Base-by-base conservation (phyloP, 2,329 filamentous ascomycete genomes). In the Alternaria incomplexa region DNA sequence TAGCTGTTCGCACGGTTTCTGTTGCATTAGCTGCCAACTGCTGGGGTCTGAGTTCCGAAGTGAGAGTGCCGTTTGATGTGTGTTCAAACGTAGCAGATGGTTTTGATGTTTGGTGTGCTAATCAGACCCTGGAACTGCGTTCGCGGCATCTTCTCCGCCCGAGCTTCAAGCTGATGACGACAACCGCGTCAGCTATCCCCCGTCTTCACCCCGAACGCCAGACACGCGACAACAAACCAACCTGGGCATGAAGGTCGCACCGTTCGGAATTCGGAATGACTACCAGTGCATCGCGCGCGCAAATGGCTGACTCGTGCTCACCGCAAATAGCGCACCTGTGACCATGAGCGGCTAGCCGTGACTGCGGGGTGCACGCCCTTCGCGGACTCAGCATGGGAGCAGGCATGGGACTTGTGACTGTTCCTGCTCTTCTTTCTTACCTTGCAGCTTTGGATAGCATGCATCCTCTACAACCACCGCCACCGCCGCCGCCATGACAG, bases 401-500 rank as follows among this genome's bases (percentile, higher is more conserved):
- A 62, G 20, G 55, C 56, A 46, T 53, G 44, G 32, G 26, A n/a
- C 23, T 30, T 57, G 47, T 52, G 52, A 61, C 52, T 52, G 47
- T 60, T 51, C 7, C 30, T 43, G 6, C 36, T 57, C 25, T 56
- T 45, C 47, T 52, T 15, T 11, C 20, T 15, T 46, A 23, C 26
- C 20, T 17, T 23, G 20, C 30, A 56, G 56, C 51, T 30, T 52
- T 26, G 25, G 46, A 11, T 60, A 65, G 60, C 60, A 65, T 65
- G 63, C 61, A 32, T 55, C 56, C 53, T 45, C 26, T 56, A 20
- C 54, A 61, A 55, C 32, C 22, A 45, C 51, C 59, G 47, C 32
- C 22, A 44, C 51, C 59, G 47, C 64, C 70, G 69, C 55, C 70
- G 69, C 55, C 71, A 81, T 80, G 79, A 74, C 72, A 62, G 77